Percentiles rank a stretch among this genome's conserved stretches.
Conservation (phyloP, 2,329 filamentous ascomycete genomes). For the Chrysoporthe puriensis region DNA sequence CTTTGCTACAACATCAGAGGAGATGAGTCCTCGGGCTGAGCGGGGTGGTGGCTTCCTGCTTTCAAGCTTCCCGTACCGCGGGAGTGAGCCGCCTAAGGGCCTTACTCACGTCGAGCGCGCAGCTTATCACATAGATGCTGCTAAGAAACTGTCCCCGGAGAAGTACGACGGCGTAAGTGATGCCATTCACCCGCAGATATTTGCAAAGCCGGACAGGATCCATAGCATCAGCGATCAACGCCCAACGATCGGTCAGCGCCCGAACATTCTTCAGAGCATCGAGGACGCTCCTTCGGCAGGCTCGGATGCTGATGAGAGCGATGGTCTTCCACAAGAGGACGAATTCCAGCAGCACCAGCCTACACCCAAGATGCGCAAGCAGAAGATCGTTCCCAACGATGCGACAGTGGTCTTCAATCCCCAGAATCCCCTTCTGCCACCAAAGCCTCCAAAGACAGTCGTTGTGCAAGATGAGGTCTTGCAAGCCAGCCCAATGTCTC, state of each 20-base stretch:
- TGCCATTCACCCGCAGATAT: conserved; percentile 19
- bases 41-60: conserved; percentile 21
- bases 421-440: conserved; percentile 19
- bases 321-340: conserved; percentile 35
- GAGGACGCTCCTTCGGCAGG: conserved; percentile 28
- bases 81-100: conserved; percentile 36
- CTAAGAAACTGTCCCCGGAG: conserved; percentile 31
- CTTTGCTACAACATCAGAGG: conserved; percentile 25
- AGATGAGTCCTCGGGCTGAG: conserved; percentile 18
- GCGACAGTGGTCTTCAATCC: conserved; percentile 27
- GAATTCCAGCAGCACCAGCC: conserved; percentile 35
- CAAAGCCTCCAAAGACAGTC: conserved; percentile 23
- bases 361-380: conserved; percentile 29
- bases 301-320: conserved; percentile 36
- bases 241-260: conserved; percentile 32
- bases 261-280: conserved; percentile 35
- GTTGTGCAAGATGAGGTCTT: conserved; percentile 25
- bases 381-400: conserved; percentile 28
- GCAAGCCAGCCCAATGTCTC: conserved; percentile 28
- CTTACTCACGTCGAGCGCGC: conserved; percentile 29
- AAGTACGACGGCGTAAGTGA: conserved; percentile 32
- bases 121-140: conserved; percentile 22
- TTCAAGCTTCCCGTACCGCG: conserved; percentile 45
- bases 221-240: conserved; percentile 35
- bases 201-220: conserved; percentile 23